These are phyloP conservation scores for Adansonia rubrostipa DNA, from an alignment of 441 rosid genomes.

Conservation along the genomic window DNA sequence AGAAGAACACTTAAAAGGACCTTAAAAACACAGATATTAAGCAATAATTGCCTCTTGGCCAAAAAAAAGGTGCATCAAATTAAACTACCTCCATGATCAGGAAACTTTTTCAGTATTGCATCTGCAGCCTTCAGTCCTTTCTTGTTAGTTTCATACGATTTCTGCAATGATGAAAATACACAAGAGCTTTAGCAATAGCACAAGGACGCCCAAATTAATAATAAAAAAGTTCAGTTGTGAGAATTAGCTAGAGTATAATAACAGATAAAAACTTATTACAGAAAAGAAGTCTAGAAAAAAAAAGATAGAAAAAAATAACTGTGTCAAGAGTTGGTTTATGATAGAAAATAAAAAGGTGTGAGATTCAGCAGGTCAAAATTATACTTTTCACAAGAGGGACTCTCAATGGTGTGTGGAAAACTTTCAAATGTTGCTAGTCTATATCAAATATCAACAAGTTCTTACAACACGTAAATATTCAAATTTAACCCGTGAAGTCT, in stretches of 20 bases:
- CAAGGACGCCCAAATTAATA: neutral
- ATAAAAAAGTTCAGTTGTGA: neutral
- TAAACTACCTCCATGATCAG: conserved; percentile 91
- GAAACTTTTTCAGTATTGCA: conserved; percentile 94
- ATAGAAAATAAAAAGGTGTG: neutral
- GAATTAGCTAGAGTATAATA: neutral
- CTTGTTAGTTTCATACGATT: conserved; percentile 98
- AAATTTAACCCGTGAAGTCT: neutral
- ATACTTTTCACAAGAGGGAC: neutral
- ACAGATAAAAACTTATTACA: neutral
- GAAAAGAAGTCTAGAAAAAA: neutral
- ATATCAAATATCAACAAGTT: neutral
- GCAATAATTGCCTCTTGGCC: neutral
- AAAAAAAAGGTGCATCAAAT: neutral
- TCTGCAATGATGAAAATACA: conserved; percentile 53
- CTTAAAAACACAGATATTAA: neutral
- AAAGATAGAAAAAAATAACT: neutral
- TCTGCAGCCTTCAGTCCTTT: conserved; percentile 98
- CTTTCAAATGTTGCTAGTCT: neutral
- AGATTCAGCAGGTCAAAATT: neutral
- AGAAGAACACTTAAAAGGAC: neutral
- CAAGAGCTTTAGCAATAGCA: conserved; percentile 11
- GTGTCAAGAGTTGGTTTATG: neutral
- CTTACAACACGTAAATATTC: neutral
- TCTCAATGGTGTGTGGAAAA: neutral